Base-by-base conservation (phyloP, 345 rosid species). In the Crucihimalaya himalaica region DNA sequence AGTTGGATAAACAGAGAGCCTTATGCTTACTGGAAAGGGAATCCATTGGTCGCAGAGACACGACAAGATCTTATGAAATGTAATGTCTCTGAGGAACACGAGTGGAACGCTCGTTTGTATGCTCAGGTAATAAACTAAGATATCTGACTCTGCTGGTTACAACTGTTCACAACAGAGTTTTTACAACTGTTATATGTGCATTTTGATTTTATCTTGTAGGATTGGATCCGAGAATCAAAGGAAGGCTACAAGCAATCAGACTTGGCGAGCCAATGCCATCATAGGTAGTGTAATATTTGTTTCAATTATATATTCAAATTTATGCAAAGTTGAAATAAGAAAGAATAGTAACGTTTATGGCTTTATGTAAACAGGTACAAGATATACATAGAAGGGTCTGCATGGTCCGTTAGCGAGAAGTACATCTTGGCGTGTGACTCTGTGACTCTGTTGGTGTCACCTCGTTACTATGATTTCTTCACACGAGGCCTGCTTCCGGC, bases 1-100 rank as follows among this genome's bases (percentile, higher is more conserved):
- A 62, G 21, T 45, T 94, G 98, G 98, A 58, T 57, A n/a, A 78
- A 85, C 13, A 87, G 95, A 78, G 85, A 83, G 59, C 90, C 98
- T 51, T 77, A 85, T 54, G 97, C 98, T 8, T 91, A 86, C 13
- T 94, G 98, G 97, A 91, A 88, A 67, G 98, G 98, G 23, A 94
- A 94, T 73, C 96, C 97, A n/a, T 0, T 21, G 9, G 96, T 91
- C 2, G 87, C 90, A n/a, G 66, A 52, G 42, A 86, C 85, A 45
- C 82, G 98, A 70, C 78, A 78, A 75, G 90, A 88, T 69, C 94
- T 94, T 34, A 68, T 94, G 60, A 94, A 52, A 52, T 94, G 98
- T 74, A 86, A 94, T 70, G 85, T 85, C 75, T 79, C 97, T 0
- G 78, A 83, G 1, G 55, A 77, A 9, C 84, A 84, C 20, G 98